Percentiles rank a stretch among this genome's conserved stretches.
Conservation (phyloP, 2,329 filamentous ascomycete species). For the Mariannaea sp. region DNA sequence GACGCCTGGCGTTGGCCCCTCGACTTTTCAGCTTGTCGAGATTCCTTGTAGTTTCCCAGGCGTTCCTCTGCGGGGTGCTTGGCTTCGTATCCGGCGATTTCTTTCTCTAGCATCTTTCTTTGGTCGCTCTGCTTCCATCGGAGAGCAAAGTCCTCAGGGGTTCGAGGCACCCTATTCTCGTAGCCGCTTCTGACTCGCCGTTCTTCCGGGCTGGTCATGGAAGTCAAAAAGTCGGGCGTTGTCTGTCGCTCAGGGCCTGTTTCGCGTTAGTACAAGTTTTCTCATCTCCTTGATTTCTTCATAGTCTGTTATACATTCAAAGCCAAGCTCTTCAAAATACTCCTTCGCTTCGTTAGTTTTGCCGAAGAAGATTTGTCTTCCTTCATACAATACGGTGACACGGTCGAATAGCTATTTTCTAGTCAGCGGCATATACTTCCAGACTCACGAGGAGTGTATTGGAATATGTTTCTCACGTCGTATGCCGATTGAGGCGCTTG, state of each 20-base stretch:
- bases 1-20: slow-evolving; percentile 49
- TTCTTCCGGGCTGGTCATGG: slow-evolving; percentile 50
- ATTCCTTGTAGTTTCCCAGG: slow-evolving; percentile 29
- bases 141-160: slow-evolving; percentile 45
- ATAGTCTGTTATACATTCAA: slow-evolving; percentile 25
- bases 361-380: slow-evolving; percentile 71
- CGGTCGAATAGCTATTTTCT: slow-evolving; percentile 67
- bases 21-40: slow-evolving; percentile 32
- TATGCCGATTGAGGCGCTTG: slow-evolving; percentile 66
- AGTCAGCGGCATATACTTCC: slow-evolving; percentile 48
- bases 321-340: slow-evolving; percentile 59
- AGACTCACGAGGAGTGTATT: not conserved
- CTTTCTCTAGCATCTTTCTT: slow-evolving; percentile 36
- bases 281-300: fast-evolving
- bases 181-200: slow-evolving; percentile 41
- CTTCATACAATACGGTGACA: slow-evolving; percentile 69
- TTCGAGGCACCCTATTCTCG: slow-evolving; percentile 42
- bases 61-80: slow-evolving; percentile 29
- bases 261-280: fast-evolving
- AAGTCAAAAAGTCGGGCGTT: slow-evolving; percentile 40
- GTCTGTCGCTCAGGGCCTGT: slow-evolving; percentile 36
- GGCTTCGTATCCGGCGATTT: slow-evolving; percentile 38
- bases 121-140: slow-evolving; percentile 39
- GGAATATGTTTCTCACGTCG: slow-evolving; percentile 41
- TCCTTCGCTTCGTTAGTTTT: slow-evolving; percentile 58